phyloP scores from a whole-genome alignment of 495 filamentous ascomycete species.

The Penicillium robsamsonii region DNA sequence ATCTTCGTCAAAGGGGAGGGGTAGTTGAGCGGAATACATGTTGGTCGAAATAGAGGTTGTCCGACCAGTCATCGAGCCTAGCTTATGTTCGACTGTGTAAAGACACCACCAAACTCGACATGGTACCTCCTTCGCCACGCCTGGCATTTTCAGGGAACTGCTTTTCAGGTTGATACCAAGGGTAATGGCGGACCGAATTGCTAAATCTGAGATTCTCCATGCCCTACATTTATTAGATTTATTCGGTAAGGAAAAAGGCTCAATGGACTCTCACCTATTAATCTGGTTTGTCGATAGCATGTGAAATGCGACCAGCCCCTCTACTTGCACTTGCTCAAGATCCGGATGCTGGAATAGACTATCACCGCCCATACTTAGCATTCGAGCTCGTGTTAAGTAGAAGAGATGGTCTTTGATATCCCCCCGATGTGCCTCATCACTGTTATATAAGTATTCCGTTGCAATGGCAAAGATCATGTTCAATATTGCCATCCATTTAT shows the following conservation, averaged over 20 bases:
- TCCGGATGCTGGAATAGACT: constrained; percentile 50
- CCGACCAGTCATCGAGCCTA: constrained; percentile 62
- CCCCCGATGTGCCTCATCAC: constrained; percentile 39
- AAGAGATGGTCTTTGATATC: constrained; percentile 51
- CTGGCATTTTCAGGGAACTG: constrained; percentile 44
- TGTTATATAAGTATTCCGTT: constrained; percentile 51
- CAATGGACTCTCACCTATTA: constrained; percentile 48
- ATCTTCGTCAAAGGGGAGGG: constrained; percentile 57
- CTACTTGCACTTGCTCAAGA: constrained; percentile 55
- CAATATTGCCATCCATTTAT: constrained; percentile 55
- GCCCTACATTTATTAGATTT: constrained; percentile 42
- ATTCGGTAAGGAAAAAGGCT: background rate
- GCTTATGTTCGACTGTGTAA: constrained; percentile 56
- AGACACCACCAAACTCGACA: constrained; percentile 66
- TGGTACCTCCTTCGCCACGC: constrained; percentile 56
- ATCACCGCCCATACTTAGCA: constrained; percentile 48
- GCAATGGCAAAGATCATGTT: constrained; percentile 64
- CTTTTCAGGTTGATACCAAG: constrained; percentile 68
- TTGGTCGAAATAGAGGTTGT: constrained; percentile 52
- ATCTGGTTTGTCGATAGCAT: constrained; percentile 55
- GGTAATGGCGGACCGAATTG: constrained; percentile 57
- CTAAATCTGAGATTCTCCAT: constrained; percentile 60
- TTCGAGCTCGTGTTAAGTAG: constrained; percentile 54
- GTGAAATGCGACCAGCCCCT: constrained; percentile 56
- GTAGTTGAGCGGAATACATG: constrained; percentile 56